Evolutionary conservation across 306 rosid species (phyloP).

Genomic region (Cicer yamashitae): DNA sequence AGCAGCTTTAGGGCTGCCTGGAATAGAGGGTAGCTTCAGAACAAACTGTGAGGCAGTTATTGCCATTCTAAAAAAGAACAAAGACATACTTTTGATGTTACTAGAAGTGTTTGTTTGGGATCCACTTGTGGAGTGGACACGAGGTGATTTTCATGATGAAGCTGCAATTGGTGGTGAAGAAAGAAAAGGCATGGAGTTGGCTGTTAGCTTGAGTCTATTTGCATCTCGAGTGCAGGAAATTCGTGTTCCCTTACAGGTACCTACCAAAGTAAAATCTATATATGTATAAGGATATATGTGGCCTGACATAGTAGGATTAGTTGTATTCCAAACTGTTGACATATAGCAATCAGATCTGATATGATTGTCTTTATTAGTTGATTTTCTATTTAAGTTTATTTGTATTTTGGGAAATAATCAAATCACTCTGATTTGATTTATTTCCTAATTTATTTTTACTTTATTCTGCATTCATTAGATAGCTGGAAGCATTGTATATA

Average conservation of each 20-base stretch:
- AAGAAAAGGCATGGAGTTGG: constrained; percentile 98
- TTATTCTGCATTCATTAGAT: too few relatives aligned
- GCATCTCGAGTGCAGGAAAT: constrained; percentile 98
- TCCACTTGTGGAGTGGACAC: constrained; percentile 96
- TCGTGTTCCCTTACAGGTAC: constrained; percentile 94
- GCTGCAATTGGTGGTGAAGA: constrained; percentile 99
- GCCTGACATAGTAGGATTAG: constrained; percentile 26
- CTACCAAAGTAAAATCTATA: constrained; percentile 32
- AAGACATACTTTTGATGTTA: constrained; percentile 87
- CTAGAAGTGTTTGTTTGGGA: constrained; percentile 97
- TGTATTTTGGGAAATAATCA: too few relatives aligned
- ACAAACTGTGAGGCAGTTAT: constrained; percentile 88
- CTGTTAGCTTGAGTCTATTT: constrained; percentile 96
- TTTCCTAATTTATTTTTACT: too few relatives aligned
- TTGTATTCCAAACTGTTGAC: constrained; percentile 26
- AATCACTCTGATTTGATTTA: too few relatives aligned
- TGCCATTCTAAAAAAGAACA: constrained; percentile 79
- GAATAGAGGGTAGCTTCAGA: constrained; percentile 94
- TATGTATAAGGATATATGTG: constrained; percentile 32
- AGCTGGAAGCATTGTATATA: too few relatives aligned
- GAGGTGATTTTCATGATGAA: constrained; percentile 96
- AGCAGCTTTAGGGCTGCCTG: constrained; percentile 93
- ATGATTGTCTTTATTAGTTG: too few relatives aligned
- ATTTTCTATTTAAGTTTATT: too few relatives aligned
- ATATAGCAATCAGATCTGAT: too few relatives aligned